phyloP scores from a whole-genome alignment of 2,329 filamentous ascomycete species.

The Neurospora sp. region DNA sequence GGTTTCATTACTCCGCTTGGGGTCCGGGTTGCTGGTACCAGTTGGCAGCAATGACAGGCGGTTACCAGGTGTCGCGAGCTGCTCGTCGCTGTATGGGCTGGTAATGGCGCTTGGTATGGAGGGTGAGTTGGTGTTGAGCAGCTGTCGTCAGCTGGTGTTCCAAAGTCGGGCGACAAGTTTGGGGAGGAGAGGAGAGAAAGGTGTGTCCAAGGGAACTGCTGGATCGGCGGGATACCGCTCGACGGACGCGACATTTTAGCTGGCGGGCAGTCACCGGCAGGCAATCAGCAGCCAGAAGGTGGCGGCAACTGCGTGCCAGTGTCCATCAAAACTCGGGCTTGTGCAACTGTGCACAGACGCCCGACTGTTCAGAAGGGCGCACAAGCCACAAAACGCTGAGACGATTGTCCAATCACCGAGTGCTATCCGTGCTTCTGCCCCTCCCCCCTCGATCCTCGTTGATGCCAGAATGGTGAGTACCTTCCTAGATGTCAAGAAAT shows the following conservation, averaged over 20 bases:
- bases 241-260: background rate
- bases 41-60: background rate
- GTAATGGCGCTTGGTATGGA: slow-evolving; percentile 4
- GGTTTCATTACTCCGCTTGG: slow-evolving; percentile 14
- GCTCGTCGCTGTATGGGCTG: background rate
- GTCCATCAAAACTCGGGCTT: background rate
- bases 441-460: background rate
- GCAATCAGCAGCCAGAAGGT: background rate
- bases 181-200: background rate
- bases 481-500: background rate
- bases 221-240: background rate
- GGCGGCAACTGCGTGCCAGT: background rate
- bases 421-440: background rate
- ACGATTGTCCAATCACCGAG: background rate
- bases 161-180: slow-evolving; percentile 1
- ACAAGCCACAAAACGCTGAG: background rate
- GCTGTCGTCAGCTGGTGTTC: slow-evolving; percentile 20
- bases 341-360: background rate
- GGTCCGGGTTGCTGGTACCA: slow-evolving; percentile 7
- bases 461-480: background rate
- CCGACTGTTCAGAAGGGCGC: background rate
- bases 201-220: background rate
- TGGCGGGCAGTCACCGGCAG: background rate
- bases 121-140: slow-evolving; percentile 13
- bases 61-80: slow-evolving; percentile 3